Evolutionary conservation across 352 stramenopile species (phyloP).

Genomic region (Aphanomyces euteiches): DNA sequence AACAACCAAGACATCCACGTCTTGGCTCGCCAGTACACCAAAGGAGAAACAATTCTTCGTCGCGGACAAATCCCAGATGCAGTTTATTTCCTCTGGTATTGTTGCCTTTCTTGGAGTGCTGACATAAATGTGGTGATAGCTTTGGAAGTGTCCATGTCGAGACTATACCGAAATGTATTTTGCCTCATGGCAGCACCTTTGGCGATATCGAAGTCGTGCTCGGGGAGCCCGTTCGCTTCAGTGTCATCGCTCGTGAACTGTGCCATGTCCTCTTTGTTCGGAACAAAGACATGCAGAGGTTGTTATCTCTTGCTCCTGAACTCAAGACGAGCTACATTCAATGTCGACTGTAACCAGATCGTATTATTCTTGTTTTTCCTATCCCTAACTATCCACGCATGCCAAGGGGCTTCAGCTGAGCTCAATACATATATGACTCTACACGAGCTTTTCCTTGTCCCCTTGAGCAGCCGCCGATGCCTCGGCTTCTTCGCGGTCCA

Average conservation of each 20-base stretch:
- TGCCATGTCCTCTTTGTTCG: slow-evolving; percentile 67
- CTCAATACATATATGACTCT: slow-evolving; percentile 13
- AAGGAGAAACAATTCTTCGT: slow-evolving; percentile 59
- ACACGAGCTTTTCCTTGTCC: slow-evolving; percentile 29
- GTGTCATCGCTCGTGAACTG: slow-evolving; percentile 43
- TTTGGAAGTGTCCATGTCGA: slow-evolving; percentile 58
- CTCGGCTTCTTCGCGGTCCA: slow-evolving; percentile 39
- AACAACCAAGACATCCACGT: slow-evolving; percentile 56
- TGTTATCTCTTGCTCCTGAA: not conserved
- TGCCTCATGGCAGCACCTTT: slow-evolving; percentile 54
- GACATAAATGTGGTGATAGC: slow-evolving; percentile 32
- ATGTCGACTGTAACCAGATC: slow-evolving; percentile 21
- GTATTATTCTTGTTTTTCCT: slow-evolving; percentile 6
- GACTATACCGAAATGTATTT: slow-evolving; percentile 57
- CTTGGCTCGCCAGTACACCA: slow-evolving; percentile 63
- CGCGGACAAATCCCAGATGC: slow-evolving; percentile 59
- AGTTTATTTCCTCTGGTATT: slow-evolving; percentile 77
- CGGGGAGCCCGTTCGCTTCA: slow-evolving; percentile 72
- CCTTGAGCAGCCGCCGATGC: slow-evolving; percentile 11
- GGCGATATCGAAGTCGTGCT: slow-evolving; percentile 62
- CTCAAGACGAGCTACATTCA: slow-evolving; percentile 2
- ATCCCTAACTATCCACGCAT: slow-evolving; percentile 6
- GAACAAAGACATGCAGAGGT: slow-evolving; percentile 49
- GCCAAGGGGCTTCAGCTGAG: not conserved
- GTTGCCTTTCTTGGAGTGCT: not conserved